phyloP scores from a whole-genome alignment of 2,329 filamentous ascomycete genomes.

The Botrytis deweyae region DNA sequence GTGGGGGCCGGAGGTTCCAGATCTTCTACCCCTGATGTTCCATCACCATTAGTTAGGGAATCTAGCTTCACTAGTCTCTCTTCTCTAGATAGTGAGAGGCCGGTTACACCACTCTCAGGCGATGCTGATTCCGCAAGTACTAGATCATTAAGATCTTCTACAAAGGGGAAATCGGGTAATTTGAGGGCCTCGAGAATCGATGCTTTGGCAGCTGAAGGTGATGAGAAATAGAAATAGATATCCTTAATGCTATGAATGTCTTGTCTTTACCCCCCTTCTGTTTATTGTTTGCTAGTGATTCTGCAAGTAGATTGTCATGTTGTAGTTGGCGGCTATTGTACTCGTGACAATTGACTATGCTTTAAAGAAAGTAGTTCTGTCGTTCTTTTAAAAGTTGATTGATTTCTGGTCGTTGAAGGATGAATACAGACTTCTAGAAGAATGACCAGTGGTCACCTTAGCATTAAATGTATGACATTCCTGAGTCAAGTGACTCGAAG shows the following conservation, averaged over 20 bases:
- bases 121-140: constrained; percentile 27
- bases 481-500: neutral
- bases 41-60: constrained; percentile 36
- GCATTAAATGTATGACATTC: neutral
- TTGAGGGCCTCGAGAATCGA: neutral
- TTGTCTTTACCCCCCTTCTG: neutral
- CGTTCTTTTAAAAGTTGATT: neutral
- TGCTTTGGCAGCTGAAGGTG: constrained; percentile 4
- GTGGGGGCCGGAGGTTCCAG: constrained; percentile 12
- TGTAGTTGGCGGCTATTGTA: neutral
- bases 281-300: neutral
- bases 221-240: constrained; percentile 16
- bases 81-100: constrained; percentile 36
- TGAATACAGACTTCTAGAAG: neutral
- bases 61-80: constrained; percentile 38
- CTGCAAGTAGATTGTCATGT: neutral
- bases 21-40: constrained; percentile 37
- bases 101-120: constrained; percentile 26
- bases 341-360: neutral
- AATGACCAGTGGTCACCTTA: accelerated
- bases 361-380: neutral
- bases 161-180: neutral
- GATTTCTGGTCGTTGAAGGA: neutral
- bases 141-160: constrained; percentile 20
- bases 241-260: constrained; percentile 3